Percentiles rank a stretch among this genome's conserved stretches.
These are phyloP conservation scores for Cadophora sp. DNA, from an alignment of 2,329 filamentous ascomycete genomes.

Conservation along the genomic window DNA sequence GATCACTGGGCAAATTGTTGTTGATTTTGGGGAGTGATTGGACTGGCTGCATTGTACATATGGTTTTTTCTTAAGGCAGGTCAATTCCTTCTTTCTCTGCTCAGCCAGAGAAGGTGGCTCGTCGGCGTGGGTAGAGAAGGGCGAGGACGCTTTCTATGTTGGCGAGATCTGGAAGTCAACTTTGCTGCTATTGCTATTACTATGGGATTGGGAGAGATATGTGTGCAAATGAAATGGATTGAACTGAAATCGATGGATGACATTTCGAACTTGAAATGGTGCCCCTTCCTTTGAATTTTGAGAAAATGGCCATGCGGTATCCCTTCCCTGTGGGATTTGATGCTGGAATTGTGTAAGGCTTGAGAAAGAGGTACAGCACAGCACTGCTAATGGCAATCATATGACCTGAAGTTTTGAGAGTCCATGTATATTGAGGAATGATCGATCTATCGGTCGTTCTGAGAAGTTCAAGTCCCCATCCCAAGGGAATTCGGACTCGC, in stretches of 20 bases:
- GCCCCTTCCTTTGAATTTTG: background rate
- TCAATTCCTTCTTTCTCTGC: background rate
- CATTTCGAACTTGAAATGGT: background rate
- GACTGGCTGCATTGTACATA: slow-evolving; percentile 8
- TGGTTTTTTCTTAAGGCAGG: background rate
- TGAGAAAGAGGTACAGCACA: too few relatives aligned
- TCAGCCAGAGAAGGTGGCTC: background rate
- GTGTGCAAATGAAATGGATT: background rate
- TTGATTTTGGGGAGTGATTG: background rate
- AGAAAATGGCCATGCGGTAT: too few relatives aligned
- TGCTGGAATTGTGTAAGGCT: too few relatives aligned
- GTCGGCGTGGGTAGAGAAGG: background rate
- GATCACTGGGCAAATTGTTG: background rate
- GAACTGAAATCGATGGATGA: background rate
- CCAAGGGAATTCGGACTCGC: too few relatives aligned
- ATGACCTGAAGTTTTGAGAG: too few relatives aligned
- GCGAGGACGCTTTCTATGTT: background rate
- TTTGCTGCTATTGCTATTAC: background rate
- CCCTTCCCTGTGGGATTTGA: too few relatives aligned
- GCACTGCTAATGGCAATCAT: too few relatives aligned
- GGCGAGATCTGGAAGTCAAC: background rate
- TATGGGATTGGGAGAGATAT: slow-evolving; percentile 3
- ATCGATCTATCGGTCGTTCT: too few relatives aligned
- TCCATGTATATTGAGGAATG: too few relatives aligned
- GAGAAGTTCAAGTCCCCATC: too few relatives aligned